Base-by-base conservation (phyloP, 805 yeast genomes). In the Pichia nanzhaoensis region DNA sequence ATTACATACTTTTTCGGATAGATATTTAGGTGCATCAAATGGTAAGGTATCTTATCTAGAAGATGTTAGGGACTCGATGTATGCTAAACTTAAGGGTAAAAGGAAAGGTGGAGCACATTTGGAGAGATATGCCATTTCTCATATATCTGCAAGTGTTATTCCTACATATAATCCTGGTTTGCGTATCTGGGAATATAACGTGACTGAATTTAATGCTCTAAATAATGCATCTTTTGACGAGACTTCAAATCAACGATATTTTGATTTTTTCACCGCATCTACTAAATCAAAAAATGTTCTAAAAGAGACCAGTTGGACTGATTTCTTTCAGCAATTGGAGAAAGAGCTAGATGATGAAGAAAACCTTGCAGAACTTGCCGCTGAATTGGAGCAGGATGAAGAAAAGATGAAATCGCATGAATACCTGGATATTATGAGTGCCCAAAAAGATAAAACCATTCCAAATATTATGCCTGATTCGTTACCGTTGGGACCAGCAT, bases 91-190 rank as follows among this genome's bases (percentile, higher is more conserved):
- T 39, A 73, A 75, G 55, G 68, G 74, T 1, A 60, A 62, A 20
- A 63, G 59, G 45, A 72, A 71, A 45, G 61, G 71, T 1, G 84
- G 74, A 3, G 48, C 48, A 0, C 39, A 60, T 39, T 69, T 71
- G 30, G 83, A 82, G 51, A 65, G 89, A 36, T 87, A 84, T 58
- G 70, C 88, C 1, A 67, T 87, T 42, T 80, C 83, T 0, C 84
- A 79, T 56, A 77, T 87, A 14, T 72, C 80, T 2, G 80, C 89
- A 1, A 82, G 90, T 45, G 78, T 87, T 13, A 77, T 88, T 13
- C 95, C 96, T 3, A 87, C 95, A 0, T 88, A 81, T 64, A 85
- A 84, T 52, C 89, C 96, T 5, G 86, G 89, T 5, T 57, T 87
- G 49, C 70, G 95, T 51, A 79, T 87, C 2, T 87, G 95, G 93